phyloP scores from a whole-genome alignment of 169 alveolate species.

The Pseudocohnilembus persalinus region DNA sequence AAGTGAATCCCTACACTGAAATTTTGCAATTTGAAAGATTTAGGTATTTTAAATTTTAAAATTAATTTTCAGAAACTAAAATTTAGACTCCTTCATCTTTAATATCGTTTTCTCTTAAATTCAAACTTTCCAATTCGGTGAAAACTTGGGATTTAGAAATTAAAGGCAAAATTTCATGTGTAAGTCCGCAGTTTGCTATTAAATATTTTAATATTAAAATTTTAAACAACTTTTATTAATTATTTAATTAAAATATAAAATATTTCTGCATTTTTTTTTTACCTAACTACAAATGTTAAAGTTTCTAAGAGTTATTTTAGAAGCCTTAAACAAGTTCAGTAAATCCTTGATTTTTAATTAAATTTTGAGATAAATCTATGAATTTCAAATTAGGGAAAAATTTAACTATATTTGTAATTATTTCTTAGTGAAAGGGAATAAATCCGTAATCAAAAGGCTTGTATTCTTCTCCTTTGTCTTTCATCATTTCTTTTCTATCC shows the following conservation, averaged over 20 bases:
- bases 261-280: no score
- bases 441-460: not conserved
- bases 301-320: not conserved
- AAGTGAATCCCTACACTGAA: not conserved
- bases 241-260: no score
- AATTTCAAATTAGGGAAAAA: no score
- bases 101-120: not conserved
- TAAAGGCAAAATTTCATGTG: not conserved
- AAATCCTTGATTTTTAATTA: not conserved
- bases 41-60: no score
- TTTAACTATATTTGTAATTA: no score
- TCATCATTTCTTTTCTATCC: not conserved
- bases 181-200: not conserved
- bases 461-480: not conserved
- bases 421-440: not conserved
- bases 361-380: not conserved
- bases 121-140: not conserved
- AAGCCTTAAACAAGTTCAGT: not conserved
- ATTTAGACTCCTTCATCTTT: not conserved
- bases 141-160: not conserved
- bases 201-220: no score
- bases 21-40: not conserved
- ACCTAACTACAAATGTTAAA: not conserved
- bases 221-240: no score
- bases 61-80: not conserved